These are phyloP conservation scores for Curvularia verruculosa DNA, from an alignment of 2,329 filamentous ascomycete species.

Conservation along the genomic window DNA sequence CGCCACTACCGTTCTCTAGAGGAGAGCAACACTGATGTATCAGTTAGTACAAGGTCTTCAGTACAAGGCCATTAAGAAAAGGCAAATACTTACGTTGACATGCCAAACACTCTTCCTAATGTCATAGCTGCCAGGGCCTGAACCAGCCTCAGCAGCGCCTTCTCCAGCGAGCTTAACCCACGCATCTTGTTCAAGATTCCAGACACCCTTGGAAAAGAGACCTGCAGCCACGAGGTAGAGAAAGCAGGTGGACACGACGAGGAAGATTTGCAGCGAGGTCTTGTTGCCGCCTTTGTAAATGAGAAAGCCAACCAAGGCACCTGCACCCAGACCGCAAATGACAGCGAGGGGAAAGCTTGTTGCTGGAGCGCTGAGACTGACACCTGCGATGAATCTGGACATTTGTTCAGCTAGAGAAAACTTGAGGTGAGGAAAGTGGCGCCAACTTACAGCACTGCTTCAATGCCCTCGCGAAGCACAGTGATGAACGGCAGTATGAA, in stretches of 20 bases:
- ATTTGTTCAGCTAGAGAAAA: neutral
- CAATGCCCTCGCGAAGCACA: conserved; percentile 83
- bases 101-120: conserved; percentile 82
- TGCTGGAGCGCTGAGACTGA: conserved; percentile 76
- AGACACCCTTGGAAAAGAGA: conserved; percentile 77
- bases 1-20: conserved; percentile 69
- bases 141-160: conserved; percentile 66
- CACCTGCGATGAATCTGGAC: conserved; percentile 75
- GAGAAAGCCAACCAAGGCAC: conserved; percentile 70
- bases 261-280: conserved; percentile 74
- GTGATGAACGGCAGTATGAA: conserved; percentile 87
- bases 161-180: conserved; percentile 71
- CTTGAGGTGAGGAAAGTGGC: neutral
- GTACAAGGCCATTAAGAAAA: neutral
- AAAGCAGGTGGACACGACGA: conserved; percentile 81
- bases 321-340: conserved; percentile 72
- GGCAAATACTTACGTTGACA: conserved; percentile 67
- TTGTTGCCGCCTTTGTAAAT: conserved; percentile 76
- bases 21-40: conserved; percentile 75
- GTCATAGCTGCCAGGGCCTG: conserved; percentile 78
- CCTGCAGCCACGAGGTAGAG: conserved; percentile 84
- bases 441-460: conserved; percentile 69
- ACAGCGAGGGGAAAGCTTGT: conserved; percentile 79
- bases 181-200: conserved; percentile 71
- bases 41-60: neutral